These are phyloP conservation scores for Platismatia glauca DNA, from an alignment of 495 filamentous ascomycete species.

Conservation along the genomic window DNA sequence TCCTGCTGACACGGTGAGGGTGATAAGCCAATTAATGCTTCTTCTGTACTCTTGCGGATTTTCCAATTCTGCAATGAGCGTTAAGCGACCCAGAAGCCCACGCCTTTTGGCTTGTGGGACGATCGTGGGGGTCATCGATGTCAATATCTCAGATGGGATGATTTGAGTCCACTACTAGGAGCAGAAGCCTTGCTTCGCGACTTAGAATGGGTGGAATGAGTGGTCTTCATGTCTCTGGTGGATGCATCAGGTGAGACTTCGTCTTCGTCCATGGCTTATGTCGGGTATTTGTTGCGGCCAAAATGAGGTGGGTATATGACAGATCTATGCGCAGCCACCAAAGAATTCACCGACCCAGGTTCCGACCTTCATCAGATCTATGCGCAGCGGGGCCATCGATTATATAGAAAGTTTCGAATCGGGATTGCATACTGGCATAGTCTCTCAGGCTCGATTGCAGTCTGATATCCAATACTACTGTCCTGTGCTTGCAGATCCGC, in stretches of 20 bases:
- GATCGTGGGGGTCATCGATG: not conserved
- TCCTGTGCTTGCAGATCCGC: not conserved
- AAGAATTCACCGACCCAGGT: not conserved
- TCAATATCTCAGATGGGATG: not conserved
- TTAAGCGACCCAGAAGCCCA: not conserved
- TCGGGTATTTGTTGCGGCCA: not conserved
- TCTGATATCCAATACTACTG: not conserved
- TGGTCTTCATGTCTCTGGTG: not conserved
- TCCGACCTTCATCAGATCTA: not conserved
- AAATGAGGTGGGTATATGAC: not conserved
- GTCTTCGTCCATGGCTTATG: not conserved
- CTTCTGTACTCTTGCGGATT: constrained; percentile 52
- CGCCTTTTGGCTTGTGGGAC: not conserved
- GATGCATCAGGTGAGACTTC: not conserved
- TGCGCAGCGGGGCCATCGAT: not conserved
- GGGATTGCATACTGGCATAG: no score
- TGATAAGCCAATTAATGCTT: constrained; percentile 76
- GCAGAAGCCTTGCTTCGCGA: not conserved
- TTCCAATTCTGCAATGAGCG: not conserved
- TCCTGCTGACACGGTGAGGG: constrained; percentile 60
- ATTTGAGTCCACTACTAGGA: not conserved
- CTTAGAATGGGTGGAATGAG: not conserved
- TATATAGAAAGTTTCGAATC: no score
- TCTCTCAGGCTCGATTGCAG: not conserved
- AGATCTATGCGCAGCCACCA: not conserved